Evolutionary conservation across 352 stramenopile genomes (phyloP).

Genomic region (Phytophthora ohioensis): DNA sequence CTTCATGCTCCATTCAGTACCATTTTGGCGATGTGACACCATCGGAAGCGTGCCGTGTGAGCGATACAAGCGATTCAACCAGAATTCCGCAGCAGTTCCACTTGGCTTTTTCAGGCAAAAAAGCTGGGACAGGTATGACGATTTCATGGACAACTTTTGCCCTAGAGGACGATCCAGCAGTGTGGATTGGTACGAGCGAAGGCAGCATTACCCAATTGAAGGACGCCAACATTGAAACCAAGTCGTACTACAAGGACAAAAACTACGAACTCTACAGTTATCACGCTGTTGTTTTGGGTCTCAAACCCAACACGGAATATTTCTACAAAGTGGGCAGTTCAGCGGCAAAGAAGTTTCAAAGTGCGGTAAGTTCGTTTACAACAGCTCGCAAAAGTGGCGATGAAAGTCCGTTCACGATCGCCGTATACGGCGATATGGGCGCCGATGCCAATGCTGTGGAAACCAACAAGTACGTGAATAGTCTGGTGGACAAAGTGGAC

Average conservation of each 20-base stretch:
- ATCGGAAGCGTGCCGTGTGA: conserved; percentile 51
- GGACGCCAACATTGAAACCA: conserved; percentile 19
- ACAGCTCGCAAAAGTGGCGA: conserved; percentile 40
- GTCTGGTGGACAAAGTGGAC: conserved; percentile 32
- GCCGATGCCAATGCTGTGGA: conserved; percentile 30
- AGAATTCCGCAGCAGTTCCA: conserved; percentile 57
- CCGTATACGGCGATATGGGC: conserved; percentile 44
- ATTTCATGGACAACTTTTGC: conserved; percentile 53
- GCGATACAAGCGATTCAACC: conserved; percentile 28
- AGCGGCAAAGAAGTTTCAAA: conserved; percentile 31
- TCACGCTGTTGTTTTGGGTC: conserved; percentile 47
- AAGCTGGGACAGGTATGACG: conserved; percentile 48
- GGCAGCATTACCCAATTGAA: conserved; percentile 11
- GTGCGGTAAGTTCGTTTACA: conserved; percentile 35
- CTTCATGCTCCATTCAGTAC: conserved; percentile 43
- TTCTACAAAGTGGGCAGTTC: conserved; percentile 36
- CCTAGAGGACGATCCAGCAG: conserved; percentile 31
- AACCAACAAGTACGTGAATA: conserved; percentile 51
- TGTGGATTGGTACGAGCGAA: conserved; percentile 45
- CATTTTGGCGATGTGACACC: conserved; percentile 49
- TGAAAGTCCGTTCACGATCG: conserved; percentile 32
- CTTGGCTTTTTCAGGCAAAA: conserved; percentile 49
- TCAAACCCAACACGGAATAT: conserved; percentile 50
- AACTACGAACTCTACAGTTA: conserved; percentile 58
- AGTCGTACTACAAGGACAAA: conserved; percentile 54